Evolutionary conservation across 192 early-diverging fungal species (phyloP), one percentile per base, ranked within the genome.

Genomic region (Linnemannia hyalina): DNA sequence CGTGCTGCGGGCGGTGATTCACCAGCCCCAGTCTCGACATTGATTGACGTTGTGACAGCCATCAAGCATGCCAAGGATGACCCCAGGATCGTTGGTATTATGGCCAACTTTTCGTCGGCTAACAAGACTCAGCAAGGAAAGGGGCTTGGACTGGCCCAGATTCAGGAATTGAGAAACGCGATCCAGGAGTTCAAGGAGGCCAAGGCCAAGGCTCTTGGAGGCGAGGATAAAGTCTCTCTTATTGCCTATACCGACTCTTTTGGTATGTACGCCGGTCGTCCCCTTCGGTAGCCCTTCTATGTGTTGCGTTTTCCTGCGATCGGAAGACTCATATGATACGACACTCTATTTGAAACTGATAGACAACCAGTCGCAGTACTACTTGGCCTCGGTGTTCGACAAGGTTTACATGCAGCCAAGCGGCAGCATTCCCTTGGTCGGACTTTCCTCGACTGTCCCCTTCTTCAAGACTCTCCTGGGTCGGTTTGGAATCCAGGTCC

Each of bases 191-290:
- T 95, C 76, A 90, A 85, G 71, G 77, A 80, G 29, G 85, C 87
- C 22, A 94, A 94, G 74, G 85, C 88, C 20, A 80, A 89, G 49
- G 88, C 89, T 65, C 80, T 89, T 57, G 84, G 84, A 16, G 90
- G 89, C 1, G 55, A 90, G 6, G 88, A 81, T 26, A 82, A 88
- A 29, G 92, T 92, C 69, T 88, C 86, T 20, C 76, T 92, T 75
- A 88, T 91, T 49, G 94, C 94, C n/a, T 90, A 87, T 60, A 92
- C 94, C 13, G 95, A 95, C 73, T 93, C 93, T 7, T 95, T 95
- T 82, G 91, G 91, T 91, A 52, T 16, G 76, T 10, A 22, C 36
- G 76, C 10, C 55, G 0, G 0, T 22, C 1, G 18, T 3, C 10
- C 44, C 3, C 2, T 9, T 46, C 44, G 0, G 11, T 46, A 46